These are phyloP conservation scores for Serendipita sp. DNA, from an alignment of 768 basidiomycete genomes.

Conservation along the genomic window DNA sequence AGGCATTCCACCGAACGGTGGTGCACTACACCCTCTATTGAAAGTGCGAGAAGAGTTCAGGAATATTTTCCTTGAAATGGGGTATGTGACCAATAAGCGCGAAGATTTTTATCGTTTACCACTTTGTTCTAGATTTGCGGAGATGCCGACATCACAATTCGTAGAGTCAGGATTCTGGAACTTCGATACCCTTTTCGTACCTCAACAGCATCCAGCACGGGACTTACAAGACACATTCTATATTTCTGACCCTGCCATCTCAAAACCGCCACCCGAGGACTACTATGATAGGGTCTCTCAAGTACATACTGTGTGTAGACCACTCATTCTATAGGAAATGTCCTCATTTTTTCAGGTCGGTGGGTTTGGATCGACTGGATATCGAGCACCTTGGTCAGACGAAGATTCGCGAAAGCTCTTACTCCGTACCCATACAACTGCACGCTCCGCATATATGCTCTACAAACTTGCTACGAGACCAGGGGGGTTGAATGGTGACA, in stretches of 20 bases:
- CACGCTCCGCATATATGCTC: slow-evolving; percentile 84
- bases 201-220: slow-evolving; percentile 96
- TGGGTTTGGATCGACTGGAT: slow-evolving; percentile 85
- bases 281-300: slow-evolving; percentile 76
- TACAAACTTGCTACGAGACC: slow-evolving; percentile 76
- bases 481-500: slow-evolving; percentile 16
- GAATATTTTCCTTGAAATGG: slow-evolving; percentile 98
- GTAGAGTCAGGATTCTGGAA: slow-evolving; percentile 99
- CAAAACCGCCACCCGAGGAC: slow-evolving; percentile 56
- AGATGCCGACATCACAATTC: slow-evolving; percentile 93
- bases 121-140: slow-evolving; percentile 57
- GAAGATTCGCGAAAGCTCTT: slow-evolving; percentile 86
- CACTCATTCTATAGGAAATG: not conserved
- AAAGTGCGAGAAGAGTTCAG: slow-evolving; percentile 97
- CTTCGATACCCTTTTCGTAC: slow-evolving; percentile 95
- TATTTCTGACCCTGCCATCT: slow-evolving; percentile 77
- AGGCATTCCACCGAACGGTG: slow-evolving; percentile 74
- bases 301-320: slow-evolving; percentile 40
- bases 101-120: not conserved
- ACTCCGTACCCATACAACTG: slow-evolving; percentile 91
- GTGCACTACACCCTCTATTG: slow-evolving; percentile 86
- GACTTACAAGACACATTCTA: slow-evolving; percentile 99
- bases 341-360: slow-evolving; percentile 30
- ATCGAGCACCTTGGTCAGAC: slow-evolving; percentile 88
- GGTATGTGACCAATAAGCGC: slow-evolving; percentile 33